phyloP scores from a whole-genome alignment of 2,329 filamentous ascomycete species.

The Ceratocystis diversiconidia region DNA sequence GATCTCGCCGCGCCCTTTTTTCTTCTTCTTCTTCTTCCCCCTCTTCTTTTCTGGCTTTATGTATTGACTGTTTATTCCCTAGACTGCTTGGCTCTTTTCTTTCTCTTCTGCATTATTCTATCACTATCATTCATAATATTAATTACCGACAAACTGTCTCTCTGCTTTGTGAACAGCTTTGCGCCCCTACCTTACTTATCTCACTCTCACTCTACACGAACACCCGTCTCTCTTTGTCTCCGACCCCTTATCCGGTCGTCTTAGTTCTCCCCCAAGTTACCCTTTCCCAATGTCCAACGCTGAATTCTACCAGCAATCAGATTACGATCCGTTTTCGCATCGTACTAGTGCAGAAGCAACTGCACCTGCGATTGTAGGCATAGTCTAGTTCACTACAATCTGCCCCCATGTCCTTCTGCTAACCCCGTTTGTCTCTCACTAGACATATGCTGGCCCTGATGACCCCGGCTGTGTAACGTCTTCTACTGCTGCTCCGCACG shows the following conservation, averaged over 20 bases:
- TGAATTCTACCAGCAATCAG: slow-evolving; percentile 14
- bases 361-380: slow-evolving; percentile 7
- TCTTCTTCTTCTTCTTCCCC: background rate
- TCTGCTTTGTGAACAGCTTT: background rate
- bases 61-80: background rate
- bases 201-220: background rate
- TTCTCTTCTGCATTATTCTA: background rate
- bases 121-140: background rate
- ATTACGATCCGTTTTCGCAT: slow-evolving; percentile 16
- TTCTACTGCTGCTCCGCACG: background rate
- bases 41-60: background rate
- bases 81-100: background rate
- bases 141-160: background rate
- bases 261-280: background rate
- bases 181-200: background rate
- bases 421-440: background rate
- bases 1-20: slow-evolving; percentile 3
- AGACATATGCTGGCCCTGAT: background rate
- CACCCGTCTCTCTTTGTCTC: background rate
- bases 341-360: background rate
- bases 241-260: background rate
- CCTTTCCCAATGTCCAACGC: slow-evolving; percentile 13
- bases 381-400: background rate
- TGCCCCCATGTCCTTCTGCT: background rate
- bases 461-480: background rate